Evolutionary conservation across 768 basidiomycete genomes (phyloP).

Genomic region (Trametes meyenii): DNA sequence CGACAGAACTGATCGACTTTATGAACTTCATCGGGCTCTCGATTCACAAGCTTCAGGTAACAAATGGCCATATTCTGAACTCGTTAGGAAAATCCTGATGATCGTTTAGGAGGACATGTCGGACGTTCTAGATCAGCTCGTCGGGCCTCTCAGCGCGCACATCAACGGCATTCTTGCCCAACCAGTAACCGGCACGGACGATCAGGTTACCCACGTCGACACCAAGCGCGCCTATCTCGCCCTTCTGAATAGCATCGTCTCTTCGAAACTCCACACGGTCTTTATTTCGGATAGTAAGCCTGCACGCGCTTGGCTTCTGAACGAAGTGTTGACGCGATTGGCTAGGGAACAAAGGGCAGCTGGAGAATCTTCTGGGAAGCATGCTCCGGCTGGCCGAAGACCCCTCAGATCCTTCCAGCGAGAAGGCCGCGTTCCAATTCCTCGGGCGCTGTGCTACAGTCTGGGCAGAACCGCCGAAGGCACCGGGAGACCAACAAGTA

Average conservation of each 20-base stretch:
- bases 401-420: constrained; percentile 70
- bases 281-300: constrained; percentile 87
- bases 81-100: neutral
- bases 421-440: constrained; percentile 82
- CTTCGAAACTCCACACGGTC: constrained; percentile 77
- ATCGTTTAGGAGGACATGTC: constrained; percentile 74
- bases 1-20: constrained; percentile 91
- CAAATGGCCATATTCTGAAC: neutral
- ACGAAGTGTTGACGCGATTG: neutral
- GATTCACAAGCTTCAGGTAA: constrained; percentile 88
- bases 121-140: constrained; percentile 85
- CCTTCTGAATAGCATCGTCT: constrained; percentile 80
- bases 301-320: neutral
- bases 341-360: constrained; percentile 62
- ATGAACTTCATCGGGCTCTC: constrained; percentile 92
- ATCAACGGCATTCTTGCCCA: constrained; percentile 79
- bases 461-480: constrained; percentile 62
- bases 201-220: constrained; percentile 72
- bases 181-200: constrained; percentile 86
- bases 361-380: constrained; percentile 75
- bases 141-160: constrained; percentile 83
- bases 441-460: constrained; percentile 65
- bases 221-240: constrained; percentile 89
- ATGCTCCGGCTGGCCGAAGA: constrained; percentile 77
- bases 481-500: constrained; percentile 32